A percentile compares a stretch with the other conserved stretches of the same genome.
These are phyloP conservation scores for Cyberlindnera subsufficiens DNA, from an alignment of 805 yeast species.

Conservation along the genomic window DNA sequence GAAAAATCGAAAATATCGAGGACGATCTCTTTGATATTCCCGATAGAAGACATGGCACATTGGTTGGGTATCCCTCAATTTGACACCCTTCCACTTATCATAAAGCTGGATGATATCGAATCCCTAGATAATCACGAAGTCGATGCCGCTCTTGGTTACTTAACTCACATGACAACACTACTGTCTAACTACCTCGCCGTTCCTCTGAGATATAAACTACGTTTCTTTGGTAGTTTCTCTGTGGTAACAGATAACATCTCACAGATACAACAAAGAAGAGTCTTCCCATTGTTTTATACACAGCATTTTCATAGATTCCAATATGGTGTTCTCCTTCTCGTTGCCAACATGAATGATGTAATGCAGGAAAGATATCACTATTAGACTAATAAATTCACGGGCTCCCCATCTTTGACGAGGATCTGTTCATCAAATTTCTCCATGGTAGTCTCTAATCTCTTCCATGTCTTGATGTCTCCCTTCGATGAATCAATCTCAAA, in stretches of 20 bases:
- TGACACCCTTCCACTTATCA: slow-evolving; percentile 21
- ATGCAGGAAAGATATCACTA: slow-evolving; percentile 14
- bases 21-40: slow-evolving; percentile 25
- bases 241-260: slow-evolving; percentile 34
- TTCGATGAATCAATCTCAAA: slow-evolving; percentile 55
- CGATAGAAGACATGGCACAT: slow-evolving; percentile 20
- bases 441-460: slow-evolving; percentile 49
- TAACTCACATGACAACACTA: slow-evolving; percentile 26
- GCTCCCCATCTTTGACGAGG: slow-evolving; percentile 25
- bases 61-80: slow-evolving; percentile 16
- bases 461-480: slow-evolving; percentile 55
- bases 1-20: slow-evolving; percentile 19
- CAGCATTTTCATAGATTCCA: slow-evolving; percentile 33
- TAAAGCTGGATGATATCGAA: slow-evolving; percentile 11
- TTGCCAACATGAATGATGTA: slow-evolving; percentile 32
- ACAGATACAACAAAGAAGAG: slow-evolving; percentile 23
- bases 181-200: slow-evolving; percentile 29
- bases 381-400: slow-evolving; percentile 5
- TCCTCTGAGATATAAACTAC: slow-evolving; percentile 33
- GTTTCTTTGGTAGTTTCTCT: slow-evolving; percentile 33
- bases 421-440: slow-evolving; percentile 36
- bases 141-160: slow-evolving; percentile 30
- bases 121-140: slow-evolving; percentile 21
- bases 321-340: slow-evolving; percentile 31
- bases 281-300: slow-evolving; percentile 36